phyloP scores from a whole-genome alignment of 2,329 filamentous ascomycete species.

The Aspergillus sp. region DNA sequence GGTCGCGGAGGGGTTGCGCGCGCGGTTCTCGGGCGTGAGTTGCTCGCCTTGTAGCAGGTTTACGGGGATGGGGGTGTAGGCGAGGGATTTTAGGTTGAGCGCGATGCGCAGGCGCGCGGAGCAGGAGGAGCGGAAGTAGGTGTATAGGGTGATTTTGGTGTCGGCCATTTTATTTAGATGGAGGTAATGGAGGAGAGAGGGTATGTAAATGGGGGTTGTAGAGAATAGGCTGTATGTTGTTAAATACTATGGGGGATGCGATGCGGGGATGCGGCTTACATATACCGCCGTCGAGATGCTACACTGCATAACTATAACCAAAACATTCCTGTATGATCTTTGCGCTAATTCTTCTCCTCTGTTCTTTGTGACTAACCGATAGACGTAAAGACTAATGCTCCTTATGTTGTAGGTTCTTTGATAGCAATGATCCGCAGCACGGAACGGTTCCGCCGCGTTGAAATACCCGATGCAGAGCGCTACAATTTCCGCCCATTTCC shows the following conservation, averaged over 20 bases:
- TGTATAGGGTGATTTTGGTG: conserved; percentile 47
- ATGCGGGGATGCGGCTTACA: neutral
- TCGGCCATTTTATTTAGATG: conserved; percentile 15
- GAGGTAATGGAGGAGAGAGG: neutral
- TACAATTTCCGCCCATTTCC: conserved; percentile 21
- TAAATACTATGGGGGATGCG: neutral
- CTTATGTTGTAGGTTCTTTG: neutral
- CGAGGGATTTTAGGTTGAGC: conserved; percentile 54
- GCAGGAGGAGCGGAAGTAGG: conserved; percentile 64
- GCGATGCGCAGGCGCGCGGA: conserved; percentile 62
- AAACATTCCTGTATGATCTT: no score
- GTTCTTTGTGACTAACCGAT: no score
- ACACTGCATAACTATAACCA: no score
- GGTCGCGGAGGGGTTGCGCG: conserved; percentile 54
- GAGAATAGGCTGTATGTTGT: neutral
- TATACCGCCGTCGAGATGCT: no score
- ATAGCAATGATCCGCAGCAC: neutral
- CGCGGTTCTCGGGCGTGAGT: conserved; percentile 42
- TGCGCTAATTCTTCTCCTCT: no score
- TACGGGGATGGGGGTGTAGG: conserved; percentile 48
- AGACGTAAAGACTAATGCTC: no score
- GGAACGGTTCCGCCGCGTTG: conserved; percentile 16
- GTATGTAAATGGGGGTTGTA: neutral
- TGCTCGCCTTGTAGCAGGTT: conserved; percentile 59
- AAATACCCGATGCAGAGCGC: conserved; percentile 15